Conservation (phyloP, 305 asterid genomes). For the Solanum hybrid region DNA sequence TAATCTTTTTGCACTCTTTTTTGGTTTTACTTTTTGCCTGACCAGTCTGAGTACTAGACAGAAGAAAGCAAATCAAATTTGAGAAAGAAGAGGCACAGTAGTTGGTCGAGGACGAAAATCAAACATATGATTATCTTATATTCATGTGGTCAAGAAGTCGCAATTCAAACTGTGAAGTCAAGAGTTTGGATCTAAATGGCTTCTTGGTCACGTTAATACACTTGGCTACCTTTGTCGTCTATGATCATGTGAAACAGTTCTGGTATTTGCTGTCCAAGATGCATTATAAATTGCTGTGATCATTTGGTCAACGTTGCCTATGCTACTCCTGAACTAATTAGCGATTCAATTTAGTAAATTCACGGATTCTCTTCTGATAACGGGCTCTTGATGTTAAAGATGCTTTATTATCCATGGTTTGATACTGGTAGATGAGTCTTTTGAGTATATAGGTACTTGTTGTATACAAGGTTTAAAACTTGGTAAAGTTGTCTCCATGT, state of each 20-base stretch:
- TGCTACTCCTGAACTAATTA: neutral
- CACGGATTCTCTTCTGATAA: neutral
- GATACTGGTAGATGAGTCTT: neutral
- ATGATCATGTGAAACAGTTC: neutral
- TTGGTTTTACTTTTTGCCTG: neutral
- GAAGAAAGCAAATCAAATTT: neutral
- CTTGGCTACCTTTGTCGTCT: neutral
- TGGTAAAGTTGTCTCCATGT: neutral
- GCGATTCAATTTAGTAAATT: neutral
- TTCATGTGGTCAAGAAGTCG: neutral
- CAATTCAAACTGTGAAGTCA: neutral
- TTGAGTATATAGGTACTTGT: neutral
- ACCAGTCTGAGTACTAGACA: neutral
- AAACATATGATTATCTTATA: neutral
- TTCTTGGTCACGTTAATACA: neutral
- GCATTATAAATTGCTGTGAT: neutral
- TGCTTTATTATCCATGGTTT: neutral
- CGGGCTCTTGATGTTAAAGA: neutral
- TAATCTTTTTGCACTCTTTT: neutral
- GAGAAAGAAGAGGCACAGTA: conserved; percentile 5
- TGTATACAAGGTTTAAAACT: neutral
- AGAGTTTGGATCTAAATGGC: neutral
- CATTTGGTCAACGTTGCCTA: neutral
- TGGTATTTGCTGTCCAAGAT: neutral
- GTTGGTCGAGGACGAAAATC: conserved; percentile 23